A percentile compares a stretch with the other conserved stretches of the same genome.
These are phyloP conservation scores for Clavulina sp. DNA, from an alignment of 768 basidiomycete genomes.

Conservation along the genomic window DNA sequence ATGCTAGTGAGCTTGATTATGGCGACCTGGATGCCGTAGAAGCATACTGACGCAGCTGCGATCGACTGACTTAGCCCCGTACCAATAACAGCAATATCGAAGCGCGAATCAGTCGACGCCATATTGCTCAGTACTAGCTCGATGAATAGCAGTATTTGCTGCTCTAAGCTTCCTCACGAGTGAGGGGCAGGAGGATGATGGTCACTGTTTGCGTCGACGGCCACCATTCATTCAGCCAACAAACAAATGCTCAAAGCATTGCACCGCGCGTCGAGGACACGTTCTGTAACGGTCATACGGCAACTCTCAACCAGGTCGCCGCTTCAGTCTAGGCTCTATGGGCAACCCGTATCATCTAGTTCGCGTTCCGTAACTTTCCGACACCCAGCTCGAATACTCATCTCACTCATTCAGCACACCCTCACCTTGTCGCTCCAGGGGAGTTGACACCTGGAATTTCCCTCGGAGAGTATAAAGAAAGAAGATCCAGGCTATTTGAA, in stretches of 20 bases:
- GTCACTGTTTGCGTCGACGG: too few species aligned
- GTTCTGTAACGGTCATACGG: too few species aligned
- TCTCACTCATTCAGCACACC: constrained; percentile 27
- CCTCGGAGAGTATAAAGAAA: constrained; percentile 52
- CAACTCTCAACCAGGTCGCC: neutral
- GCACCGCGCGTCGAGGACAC: too few species aligned
- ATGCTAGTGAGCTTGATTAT: constrained; percentile 3
- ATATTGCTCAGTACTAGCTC: neutral
- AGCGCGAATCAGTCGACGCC: constrained; percentile 11
- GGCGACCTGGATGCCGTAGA: constrained; percentile 5
- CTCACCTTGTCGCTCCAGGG: constrained; percentile 51
- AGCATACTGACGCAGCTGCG: constrained; percentile 59
- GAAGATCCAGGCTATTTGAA: constrained; percentile 56
- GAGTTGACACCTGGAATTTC: constrained; percentile 78
- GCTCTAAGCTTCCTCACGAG: too few species aligned
- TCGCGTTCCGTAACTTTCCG: neutral
- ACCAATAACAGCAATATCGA: constrained; percentile 27
- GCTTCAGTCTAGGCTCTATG: neutral
- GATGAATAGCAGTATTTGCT: neutral
- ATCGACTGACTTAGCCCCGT: constrained; percentile 61
- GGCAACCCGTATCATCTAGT: neutral
- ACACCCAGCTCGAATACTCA: neutral
- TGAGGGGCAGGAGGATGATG: too few species aligned
- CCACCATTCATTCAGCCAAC: too few species aligned
- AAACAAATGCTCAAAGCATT: too few species aligned